Conservation (phyloP, 352 stramenopile species). For the Globisporangium radiosum region DNA sequence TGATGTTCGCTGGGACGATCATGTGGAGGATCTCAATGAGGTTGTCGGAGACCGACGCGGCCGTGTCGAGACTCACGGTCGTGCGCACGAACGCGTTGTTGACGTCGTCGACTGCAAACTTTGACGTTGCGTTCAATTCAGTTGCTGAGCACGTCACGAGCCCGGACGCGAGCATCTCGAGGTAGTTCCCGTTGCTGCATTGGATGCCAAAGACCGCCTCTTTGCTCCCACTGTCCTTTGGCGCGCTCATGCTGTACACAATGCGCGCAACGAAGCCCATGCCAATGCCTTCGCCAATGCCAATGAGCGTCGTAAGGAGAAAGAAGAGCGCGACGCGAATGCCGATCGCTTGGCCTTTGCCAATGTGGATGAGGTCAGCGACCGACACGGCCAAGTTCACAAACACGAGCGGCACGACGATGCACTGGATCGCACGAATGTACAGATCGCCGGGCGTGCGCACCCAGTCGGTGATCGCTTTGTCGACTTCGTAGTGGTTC, state of each 20-base stretch:
- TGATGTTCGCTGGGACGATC: slow-evolving; percentile 71
- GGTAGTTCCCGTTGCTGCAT: slow-evolving; percentile 64
- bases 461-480: slow-evolving; percentile 48
- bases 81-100: slow-evolving; percentile 46
- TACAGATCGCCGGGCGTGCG: slow-evolving; percentile 68
- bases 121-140: slow-evolving; percentile 23
- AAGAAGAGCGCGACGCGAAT: slow-evolving; percentile 39
- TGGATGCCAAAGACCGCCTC: slow-evolving; percentile 66
- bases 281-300: slow-evolving; percentile 44
- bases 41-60: slow-evolving; percentile 51
- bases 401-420: slow-evolving; percentile 77
- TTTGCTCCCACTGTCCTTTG: slow-evolving; percentile 19
- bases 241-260: slow-evolving; percentile 26
- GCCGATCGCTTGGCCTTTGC: slow-evolving; percentile 35
- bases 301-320: slow-evolving; percentile 36
- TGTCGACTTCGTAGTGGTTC: slow-evolving; percentile 42
- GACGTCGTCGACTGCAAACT: slow-evolving; percentile 57
- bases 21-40: slow-evolving; percentile 51
- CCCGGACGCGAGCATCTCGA: slow-evolving; percentile 39
- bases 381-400: slow-evolving; percentile 68
- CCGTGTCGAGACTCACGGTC: slow-evolving; percentile 28
- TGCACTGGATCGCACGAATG: slow-evolving; percentile 65
- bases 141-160: slow-evolving; percentile 53
- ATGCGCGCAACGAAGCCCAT: slow-evolving; percentile 46
- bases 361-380: slow-evolving; percentile 53